Percentiles rank a stretch among this genome's conserved stretches.
Evolutionary conservation across 176 grass and related monocot species (phyloP).

Genomic region (Pharus latifolius): DNA sequence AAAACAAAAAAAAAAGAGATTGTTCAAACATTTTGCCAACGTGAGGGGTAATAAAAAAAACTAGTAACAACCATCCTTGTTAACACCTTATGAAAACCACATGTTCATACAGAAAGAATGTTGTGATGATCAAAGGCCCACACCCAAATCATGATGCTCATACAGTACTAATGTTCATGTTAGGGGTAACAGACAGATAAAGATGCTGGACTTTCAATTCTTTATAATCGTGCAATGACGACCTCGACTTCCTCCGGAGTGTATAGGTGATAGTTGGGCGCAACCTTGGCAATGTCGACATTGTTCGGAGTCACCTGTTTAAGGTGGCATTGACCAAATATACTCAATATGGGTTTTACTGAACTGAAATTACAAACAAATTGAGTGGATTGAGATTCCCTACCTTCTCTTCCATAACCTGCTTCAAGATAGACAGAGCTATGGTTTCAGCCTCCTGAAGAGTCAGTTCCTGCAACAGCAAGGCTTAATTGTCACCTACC

Average conservation of each 20-base stretch:
- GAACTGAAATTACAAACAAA: neutral
- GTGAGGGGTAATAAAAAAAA: too few species aligned
- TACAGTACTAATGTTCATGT: too few species aligned
- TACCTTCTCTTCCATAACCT: conserved; percentile 67
- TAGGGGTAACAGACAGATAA: neutral
- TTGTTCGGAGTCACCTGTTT: conserved; percentile 37
- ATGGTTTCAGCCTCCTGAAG: conserved; percentile 52
- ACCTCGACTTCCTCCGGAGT: conserved; percentile 29
- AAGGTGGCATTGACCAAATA: neutral
- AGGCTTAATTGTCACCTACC: neutral
- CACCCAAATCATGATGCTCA: neutral
- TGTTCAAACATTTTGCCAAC: too few species aligned
- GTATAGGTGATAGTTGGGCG: conserved; percentile 33
- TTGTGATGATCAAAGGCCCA: too few species aligned
- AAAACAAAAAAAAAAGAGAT: too few species aligned
- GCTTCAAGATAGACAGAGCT: conserved; percentile 51
- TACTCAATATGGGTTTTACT: neutral
- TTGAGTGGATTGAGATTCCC: neutral
- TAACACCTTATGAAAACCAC: too few species aligned
- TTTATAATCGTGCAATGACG: conserved; percentile 28
- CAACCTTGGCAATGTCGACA: conserved; percentile 38
- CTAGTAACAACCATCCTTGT: too few species aligned
- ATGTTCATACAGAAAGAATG: too few species aligned
- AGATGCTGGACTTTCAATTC: neutral
- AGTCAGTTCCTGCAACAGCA: conserved; percentile 38